Evolutionary conservation across 129 eudicot species (phyloP).

Genomic region (Lactuca saligna): DNA sequence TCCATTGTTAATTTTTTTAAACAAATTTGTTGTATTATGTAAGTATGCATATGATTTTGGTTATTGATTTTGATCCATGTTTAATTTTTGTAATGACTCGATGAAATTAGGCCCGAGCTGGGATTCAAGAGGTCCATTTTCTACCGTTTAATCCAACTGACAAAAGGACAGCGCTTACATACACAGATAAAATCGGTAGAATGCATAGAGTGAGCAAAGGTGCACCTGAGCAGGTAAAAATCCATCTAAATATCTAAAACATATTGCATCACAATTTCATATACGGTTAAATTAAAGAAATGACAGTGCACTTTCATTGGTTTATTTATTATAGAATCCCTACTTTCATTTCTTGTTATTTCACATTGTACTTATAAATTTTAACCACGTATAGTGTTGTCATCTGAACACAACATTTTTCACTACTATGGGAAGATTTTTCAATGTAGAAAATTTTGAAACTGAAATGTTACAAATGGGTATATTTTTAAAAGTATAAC

Average conservation of each 20-base stretch:
- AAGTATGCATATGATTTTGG: background rate
- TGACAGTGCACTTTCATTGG: background rate
- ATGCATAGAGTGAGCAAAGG: conserved; percentile 99
- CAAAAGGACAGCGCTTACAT: conserved; percentile 85
- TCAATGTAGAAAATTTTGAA: no score
- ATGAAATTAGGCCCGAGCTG: conserved; percentile 69
- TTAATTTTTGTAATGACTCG: background rate
- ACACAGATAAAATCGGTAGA: conserved; percentile 60
- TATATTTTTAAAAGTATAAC: no score
- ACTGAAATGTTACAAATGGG: background rate
- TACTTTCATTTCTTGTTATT: background rate
- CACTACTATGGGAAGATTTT: no score
- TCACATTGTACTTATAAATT: background rate
- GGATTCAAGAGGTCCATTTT: conserved; percentile 82
- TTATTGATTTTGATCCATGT: background rate
- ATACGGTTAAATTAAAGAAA: background rate
- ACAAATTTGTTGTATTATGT: background rate
- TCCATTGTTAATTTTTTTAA: background rate
- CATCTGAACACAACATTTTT: background rate
- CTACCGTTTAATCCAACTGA: conserved; percentile 94
- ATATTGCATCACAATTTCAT: background rate
- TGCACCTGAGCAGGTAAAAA: conserved; percentile 85
- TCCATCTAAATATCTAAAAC: conserved; percentile 1
- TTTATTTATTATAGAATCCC: background rate
- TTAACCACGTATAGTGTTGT: no score